Percentiles rank a stretch among this genome's conserved stretches.
These are phyloP conservation scores for Diaporthe velutina DNA, from an alignment of 2,329 filamentous ascomycete species.

Conservation along the genomic window DNA sequence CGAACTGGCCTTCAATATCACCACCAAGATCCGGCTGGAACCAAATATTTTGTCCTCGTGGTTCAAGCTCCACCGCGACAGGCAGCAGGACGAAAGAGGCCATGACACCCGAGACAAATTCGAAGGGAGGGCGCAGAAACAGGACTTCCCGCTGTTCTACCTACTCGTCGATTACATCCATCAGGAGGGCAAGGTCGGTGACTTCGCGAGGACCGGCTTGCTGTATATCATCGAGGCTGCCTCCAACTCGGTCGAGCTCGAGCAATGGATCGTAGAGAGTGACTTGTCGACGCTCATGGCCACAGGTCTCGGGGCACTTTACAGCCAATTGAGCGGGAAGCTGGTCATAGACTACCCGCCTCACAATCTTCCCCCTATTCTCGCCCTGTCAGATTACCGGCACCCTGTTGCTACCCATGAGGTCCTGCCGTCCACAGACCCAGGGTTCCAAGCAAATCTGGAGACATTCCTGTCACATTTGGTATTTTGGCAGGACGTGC, in stretches of 20 bases:
- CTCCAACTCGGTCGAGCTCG: constrained; percentile 82
- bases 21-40: constrained; percentile 93
- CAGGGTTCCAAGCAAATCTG: constrained; percentile 86
- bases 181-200: constrained; percentile 91
- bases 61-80: constrained; percentile 77
- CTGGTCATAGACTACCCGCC: constrained; percentile 83
- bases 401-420: constrained; percentile 78
- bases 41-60: constrained; percentile 89
- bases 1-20: constrained; percentile 94
- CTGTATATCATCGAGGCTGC: constrained; percentile 97
- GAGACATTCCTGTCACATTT: constrained; percentile 95
- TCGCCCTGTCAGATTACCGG: constrained; percentile 90
- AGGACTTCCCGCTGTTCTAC: constrained; percentile 96
- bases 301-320: constrained; percentile 86
- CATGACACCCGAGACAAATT: constrained; percentile 74
- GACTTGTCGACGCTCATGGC: constrained; percentile 98
- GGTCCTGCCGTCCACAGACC: constrained; percentile 79
- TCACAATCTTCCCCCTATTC: constrained; percentile 82
- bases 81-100: constrained; percentile 54
- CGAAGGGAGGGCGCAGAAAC: constrained; percentile 86
- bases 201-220: constrained; percentile 94
- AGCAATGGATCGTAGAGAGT: constrained; percentile 97
- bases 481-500: constrained; percentile 97
- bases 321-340: constrained; percentile 79
- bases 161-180: constrained; percentile 97